These are phyloP conservation scores for Kalaharituber pfeilii DNA, from an alignment of 2,329 filamentous ascomycete genomes.

Conservation along the genomic window DNA sequence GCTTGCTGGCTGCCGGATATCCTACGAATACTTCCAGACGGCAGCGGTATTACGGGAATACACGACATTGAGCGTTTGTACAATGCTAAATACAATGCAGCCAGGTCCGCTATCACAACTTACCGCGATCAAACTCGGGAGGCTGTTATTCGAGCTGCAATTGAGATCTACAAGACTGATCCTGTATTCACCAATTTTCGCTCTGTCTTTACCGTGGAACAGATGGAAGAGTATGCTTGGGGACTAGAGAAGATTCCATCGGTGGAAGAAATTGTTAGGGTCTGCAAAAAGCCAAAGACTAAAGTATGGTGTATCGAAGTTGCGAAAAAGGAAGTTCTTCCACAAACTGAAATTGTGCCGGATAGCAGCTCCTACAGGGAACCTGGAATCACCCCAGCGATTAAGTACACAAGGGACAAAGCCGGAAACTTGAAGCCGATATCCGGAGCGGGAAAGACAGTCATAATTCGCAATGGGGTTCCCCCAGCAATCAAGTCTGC, in stretches of 20 bases:
- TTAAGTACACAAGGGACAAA: neutral
- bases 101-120: neutral
- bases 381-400: neutral
- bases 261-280: neutral
- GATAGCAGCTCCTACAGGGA: neutral
- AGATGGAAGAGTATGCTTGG: neutral
- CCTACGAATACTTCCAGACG: neutral
- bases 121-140: neutral
- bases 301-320: conserved; percentile 1
- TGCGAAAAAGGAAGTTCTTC: neutral
- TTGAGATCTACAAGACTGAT: neutral
- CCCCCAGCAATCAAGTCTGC: neutral
- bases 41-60: neutral
- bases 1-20: neutral
- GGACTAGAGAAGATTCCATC: neutral
- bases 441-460: neutral
- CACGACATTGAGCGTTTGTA: neutral
- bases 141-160: neutral
- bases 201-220: neutral
- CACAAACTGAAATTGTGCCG: neutral
- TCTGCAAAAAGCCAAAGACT: neutral
- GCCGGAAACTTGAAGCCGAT: neutral
- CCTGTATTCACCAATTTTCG: neutral
- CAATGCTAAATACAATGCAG: neutral
- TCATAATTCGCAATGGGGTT: neutral